Base-by-base conservation (phyloP, 2,329 filamentous ascomycete species). In the Periconia sp. region DNA sequence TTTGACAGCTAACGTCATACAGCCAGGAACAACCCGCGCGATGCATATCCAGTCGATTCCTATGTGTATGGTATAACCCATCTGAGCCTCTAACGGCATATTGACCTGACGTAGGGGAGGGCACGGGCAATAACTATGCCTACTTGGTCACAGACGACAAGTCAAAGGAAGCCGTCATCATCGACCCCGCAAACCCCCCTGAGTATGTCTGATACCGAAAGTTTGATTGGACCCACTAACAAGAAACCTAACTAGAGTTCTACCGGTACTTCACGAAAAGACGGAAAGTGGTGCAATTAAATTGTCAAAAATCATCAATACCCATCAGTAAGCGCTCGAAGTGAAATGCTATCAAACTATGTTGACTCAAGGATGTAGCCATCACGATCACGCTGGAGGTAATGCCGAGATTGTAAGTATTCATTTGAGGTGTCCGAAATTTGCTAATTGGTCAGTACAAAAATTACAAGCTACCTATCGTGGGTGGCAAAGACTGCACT, bases 341-440 rank as follows among this genome's bases (percentile, higher is more conserved):
- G 6, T 15, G 5, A 7, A 13, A 23, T 4, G 2, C 15, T 12
- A 9, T 9, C 5, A 1, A n/a, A 10, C 23, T 35, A 11, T n/a
- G 28, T 44, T 59, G 12, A 61, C 30, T 36, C 16, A 13, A 7
- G 23, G n/a, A 15, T 17, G 26, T 48, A 96, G 92, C 67, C 94
- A 99, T 68, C 87, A 86, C 78, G 94, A 99, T 57, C 94, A 99
- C 71, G 87, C 94, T 1, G 94, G 94, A 51, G 94, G 94, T 7
- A 99, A 99, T 69, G 80, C 82, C 43, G 85, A 91, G 59, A 79
- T 96, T 52, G 89, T 92, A 32, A 38, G 45, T 12, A 30, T 38
- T 15, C 4, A n/a, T n/a, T n/a, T n/a, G n/a, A n/a, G n/a, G n/a
- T n/a, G n/a, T n/a, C n/a, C n/a, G n/a, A n/a, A n/a, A n/a, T n/a